Conservation (phyloP, 2,329 filamentous ascomycete genomes). For the Colletotrichum euphorbiae region DNA sequence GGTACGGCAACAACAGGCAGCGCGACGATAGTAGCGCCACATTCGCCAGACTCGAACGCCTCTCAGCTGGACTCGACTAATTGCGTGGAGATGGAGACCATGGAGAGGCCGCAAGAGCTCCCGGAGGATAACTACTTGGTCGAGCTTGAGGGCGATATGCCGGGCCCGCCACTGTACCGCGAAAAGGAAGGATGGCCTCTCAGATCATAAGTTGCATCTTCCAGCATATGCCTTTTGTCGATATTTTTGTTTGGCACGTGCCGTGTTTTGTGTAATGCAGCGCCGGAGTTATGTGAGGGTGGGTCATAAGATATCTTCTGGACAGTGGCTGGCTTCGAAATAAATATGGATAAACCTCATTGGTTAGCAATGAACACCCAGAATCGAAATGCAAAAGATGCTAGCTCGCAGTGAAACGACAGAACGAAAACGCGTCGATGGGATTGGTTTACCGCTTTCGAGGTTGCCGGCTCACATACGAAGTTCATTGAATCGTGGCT, state of each 20-base stretch:
- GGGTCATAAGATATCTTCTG: background rate
- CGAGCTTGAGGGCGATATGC: slow-evolving; percentile 37
- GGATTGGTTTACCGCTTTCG: too few species aligned
- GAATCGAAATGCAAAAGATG: background rate
- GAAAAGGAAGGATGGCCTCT: slow-evolving; percentile 35
- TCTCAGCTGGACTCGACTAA: slow-evolving; percentile 32
- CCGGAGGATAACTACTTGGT: slow-evolving; percentile 20
- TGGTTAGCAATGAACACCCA: background rate
- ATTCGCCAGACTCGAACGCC: slow-evolving; percentile 16
- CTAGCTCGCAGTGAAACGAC: too few species aligned
- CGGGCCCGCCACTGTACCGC: slow-evolving; percentile 34
- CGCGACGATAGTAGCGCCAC: slow-evolving; percentile 22
- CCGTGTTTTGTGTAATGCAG: slow-evolving; percentile 15
- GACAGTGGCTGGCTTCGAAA: background rate
- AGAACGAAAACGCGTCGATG: too few species aligned
- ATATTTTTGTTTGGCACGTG: background rate
- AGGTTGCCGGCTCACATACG: too few species aligned
- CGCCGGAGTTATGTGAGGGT: slow-evolving; percentile 27
- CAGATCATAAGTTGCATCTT: background rate
- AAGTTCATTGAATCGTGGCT: too few species aligned
- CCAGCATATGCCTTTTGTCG: background rate
- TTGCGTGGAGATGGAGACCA: slow-evolving; percentile 34
- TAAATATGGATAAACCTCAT: slow-evolving; percentile 12
- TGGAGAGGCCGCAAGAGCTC: slow-evolving; percentile 35
- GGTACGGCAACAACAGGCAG: slow-evolving; percentile 20